Percentiles rank a stretch among this genome's conserved stretches.
Conservation (phyloP, 2,329 filamentous ascomycete genomes). For the Fusarium longipes region DNA sequence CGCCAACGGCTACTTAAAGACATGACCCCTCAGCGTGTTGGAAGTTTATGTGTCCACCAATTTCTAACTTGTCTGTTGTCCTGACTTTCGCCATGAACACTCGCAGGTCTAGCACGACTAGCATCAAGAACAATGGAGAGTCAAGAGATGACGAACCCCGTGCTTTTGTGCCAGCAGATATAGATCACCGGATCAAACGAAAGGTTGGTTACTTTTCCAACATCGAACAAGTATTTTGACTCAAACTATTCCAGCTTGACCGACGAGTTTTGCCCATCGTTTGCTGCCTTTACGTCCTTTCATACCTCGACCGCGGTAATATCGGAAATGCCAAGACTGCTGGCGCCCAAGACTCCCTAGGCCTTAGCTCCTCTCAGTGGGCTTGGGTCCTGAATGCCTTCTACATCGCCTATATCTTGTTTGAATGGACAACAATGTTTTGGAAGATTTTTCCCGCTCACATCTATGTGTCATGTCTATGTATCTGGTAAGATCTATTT, state of each 20-base stretch:
- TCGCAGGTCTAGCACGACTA: neutral
- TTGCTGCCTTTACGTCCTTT: constrained; percentile 37
- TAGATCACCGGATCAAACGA: neutral
- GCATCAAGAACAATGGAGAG: neutral
- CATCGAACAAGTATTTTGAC: accelerated
- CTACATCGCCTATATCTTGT: constrained; percentile 33
- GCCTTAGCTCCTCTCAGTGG: constrained; percentile 23
- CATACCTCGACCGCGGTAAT: constrained; percentile 39
- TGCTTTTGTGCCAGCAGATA: neutral
- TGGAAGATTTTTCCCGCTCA: constrained; percentile 38
- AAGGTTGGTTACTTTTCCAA: neutral
- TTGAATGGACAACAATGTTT: constrained; percentile 39
- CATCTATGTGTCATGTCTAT: constrained; percentile 24
- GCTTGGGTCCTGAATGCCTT: constrained; percentile 40
- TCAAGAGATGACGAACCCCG: too few species aligned
- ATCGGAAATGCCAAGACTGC: constrained; percentile 41
- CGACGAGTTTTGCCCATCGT: constrained; percentile 29
- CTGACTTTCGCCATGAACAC: neutral
- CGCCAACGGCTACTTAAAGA: neutral
- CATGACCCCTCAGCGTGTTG: neutral
- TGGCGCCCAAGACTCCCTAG: constrained; percentile 24
- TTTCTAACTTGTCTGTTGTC: neutral
- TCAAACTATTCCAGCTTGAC: constrained; percentile 14
- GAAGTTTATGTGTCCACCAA: too few species aligned
- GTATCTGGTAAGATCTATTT: constrained; percentile 12